phyloP scores from a whole-genome alignment of 192 early-diverging fungal genomes.

The Martensiomyces pterosporus region DNA sequence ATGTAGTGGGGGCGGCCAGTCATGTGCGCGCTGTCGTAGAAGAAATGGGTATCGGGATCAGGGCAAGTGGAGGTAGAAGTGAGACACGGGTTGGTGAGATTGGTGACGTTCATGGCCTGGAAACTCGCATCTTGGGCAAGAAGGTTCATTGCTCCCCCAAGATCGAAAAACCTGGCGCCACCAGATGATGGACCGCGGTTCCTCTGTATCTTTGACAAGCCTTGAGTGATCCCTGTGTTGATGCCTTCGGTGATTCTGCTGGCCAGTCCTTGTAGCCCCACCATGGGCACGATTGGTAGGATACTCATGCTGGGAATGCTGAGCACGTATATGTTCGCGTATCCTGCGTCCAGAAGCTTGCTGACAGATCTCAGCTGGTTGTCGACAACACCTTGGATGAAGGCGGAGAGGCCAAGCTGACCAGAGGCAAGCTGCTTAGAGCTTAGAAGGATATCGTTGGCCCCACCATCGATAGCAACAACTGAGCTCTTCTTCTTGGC shows the following conservation, averaged over 20 bases:
- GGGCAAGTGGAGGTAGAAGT: not conserved
- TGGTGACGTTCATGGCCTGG: not conserved
- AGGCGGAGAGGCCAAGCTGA: not conserved
- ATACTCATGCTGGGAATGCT: not conserved
- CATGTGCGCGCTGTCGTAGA: not conserved
- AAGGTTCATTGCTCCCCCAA: not conserved
- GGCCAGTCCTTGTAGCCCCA: not conserved
- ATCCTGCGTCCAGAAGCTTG: constrained; percentile 1
- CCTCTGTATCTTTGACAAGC: too few species aligned
- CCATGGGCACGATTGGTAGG: not conserved
- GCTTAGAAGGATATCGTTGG: not conserved
- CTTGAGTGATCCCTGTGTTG: not conserved
- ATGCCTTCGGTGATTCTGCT: not conserved
- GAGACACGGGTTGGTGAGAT: not conserved
- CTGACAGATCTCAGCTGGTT: not conserved
- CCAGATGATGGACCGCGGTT: not conserved
- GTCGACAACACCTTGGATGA: not conserved
- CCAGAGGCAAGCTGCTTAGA: not conserved
- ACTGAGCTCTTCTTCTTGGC: not conserved
- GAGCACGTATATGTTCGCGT: not conserved
- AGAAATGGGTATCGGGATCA: not conserved
- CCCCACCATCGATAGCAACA: not conserved
- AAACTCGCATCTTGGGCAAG: not conserved
- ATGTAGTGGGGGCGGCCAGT: not conserved
- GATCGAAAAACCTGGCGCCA: not conserved